Percentiles rank a stretch among this genome's conserved stretches.
These are phyloP conservation scores for Pyrus pyrifolia DNA, from an alignment of 306 rosid genomes.

Conservation along the genomic window DNA sequence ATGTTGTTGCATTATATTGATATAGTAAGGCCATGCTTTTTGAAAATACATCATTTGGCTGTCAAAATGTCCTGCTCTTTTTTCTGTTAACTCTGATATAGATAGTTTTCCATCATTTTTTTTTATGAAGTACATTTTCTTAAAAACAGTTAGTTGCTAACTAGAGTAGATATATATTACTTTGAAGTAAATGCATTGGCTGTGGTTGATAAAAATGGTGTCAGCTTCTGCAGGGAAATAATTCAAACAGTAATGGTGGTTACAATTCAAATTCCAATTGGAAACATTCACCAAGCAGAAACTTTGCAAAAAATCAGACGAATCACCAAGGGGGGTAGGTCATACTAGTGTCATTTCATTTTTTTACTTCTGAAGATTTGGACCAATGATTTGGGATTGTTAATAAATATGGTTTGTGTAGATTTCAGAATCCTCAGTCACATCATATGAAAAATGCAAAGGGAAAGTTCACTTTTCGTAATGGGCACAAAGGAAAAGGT, in stretches of 20 bases:
- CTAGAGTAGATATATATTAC: background rate
- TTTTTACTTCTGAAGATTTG: constrained; percentile 2
- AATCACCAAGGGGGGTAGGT: constrained; percentile 38
- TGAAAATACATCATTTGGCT: background rate
- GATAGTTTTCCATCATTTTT: background rate
- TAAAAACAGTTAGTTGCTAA: background rate
- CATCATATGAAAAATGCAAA: constrained; percentile 44
- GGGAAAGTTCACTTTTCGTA: constrained; percentile 32
- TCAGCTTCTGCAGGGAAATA: constrained; percentile 45
- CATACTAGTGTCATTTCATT: constrained; percentile 2
- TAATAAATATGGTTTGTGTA: constrained; percentile 25
- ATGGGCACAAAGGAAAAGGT: constrained; percentile 53
- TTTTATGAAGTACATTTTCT: background rate
- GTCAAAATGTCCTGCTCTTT: background rate
- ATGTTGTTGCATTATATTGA: background rate
- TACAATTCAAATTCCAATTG: constrained; percentile 41
- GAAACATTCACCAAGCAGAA: constrained; percentile 42
- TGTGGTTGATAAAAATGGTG: constrained; percentile 6
- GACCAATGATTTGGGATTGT: constrained; percentile 5
- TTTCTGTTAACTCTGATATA: background rate
- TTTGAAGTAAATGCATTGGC: background rate
- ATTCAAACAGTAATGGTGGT: constrained; percentile 23
- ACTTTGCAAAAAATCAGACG: constrained; percentile 41
- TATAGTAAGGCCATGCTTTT: background rate
- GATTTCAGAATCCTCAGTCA: constrained; percentile 66